These are phyloP conservation scores for Alternaria arborescens DNA, from an alignment of 2,329 filamentous ascomycete genomes.

Conservation along the genomic window DNA sequence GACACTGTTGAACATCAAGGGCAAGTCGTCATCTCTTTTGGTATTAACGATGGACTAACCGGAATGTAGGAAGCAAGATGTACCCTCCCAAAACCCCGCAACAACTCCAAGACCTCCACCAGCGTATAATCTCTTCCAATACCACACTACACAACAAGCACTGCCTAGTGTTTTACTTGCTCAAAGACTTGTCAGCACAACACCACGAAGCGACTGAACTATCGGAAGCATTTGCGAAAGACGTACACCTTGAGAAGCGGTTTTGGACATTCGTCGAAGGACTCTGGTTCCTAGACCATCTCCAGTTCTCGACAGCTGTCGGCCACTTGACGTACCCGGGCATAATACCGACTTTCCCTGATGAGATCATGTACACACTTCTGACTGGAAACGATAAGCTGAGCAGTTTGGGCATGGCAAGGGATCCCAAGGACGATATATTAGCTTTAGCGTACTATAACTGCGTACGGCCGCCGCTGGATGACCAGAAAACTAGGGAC, in stretches of 20 bases:
- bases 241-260: conserved; percentile 73
- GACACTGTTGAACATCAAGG: conserved; percentile 73
- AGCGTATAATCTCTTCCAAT: conserved; percentile 70
- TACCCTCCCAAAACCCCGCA: conserved; percentile 79
- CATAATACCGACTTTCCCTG: conserved; percentile 80
- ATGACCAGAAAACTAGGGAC: conserved; percentile 67
- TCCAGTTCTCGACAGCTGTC: conserved; percentile 71
- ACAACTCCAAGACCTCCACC: conserved; percentile 73
- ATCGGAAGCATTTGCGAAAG: conserved; percentile 66
- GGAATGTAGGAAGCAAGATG: conserved; percentile 62
- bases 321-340: conserved; percentile 82
- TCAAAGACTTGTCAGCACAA: conserved; percentile 73
- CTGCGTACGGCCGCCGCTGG: conserved; percentile 76
- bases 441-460: conserved; percentile 82
- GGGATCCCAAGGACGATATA: conserved; percentile 50
- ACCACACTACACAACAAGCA: conserved; percentile 80
- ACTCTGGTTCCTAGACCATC: conserved; percentile 79
- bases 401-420: conserved; percentile 26
- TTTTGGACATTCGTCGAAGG: conserved; percentile 85
- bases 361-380: conserved; percentile 78
- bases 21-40: conserved; percentile 54
- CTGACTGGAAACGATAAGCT: conserved; percentile 56
- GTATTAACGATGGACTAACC: neutral
- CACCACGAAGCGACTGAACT: conserved; percentile 59
- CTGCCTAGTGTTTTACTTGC: conserved; percentile 82